phyloP scores from a whole-genome alignment of 2,329 filamentous ascomycete species.

The Nothomitra cinnamomea region DNA sequence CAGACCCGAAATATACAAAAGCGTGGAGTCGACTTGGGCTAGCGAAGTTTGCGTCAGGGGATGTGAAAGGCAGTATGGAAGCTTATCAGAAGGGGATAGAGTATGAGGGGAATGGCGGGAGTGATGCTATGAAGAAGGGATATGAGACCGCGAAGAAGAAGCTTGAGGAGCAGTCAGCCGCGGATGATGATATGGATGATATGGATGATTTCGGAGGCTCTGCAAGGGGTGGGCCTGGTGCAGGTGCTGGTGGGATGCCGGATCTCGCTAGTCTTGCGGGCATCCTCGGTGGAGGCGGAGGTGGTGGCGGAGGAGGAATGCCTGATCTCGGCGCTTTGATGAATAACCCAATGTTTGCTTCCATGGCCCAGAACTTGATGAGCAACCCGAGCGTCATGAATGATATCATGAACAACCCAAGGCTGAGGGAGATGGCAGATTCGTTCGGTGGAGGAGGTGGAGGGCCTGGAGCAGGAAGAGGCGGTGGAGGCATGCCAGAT shows the following conservation, averaged over 20 bases:
- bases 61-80: conserved; percentile 82
- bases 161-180: conserved; percentile 29
- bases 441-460: conserved; percentile 39
- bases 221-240: conserved; percentile 15
- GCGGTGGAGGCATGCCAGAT: conserved; percentile 69
- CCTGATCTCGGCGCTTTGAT: conserved; percentile 76
- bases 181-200: conserved; percentile 51
- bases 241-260: conserved; percentile 46
- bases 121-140: conserved; percentile 93
- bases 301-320: conserved; percentile 58
- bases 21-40: conserved; percentile 90
- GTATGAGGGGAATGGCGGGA: conserved; percentile 82
- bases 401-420: conserved; percentile 89
- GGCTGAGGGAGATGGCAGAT: conserved; percentile 72
- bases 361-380: conserved; percentile 96
- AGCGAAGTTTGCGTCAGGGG: conserved; percentile 78
- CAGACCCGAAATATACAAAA: conserved; percentile 91
- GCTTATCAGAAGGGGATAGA: conserved; percentile 89
- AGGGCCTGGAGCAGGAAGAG: conserved; percentile 17
- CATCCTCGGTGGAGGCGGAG: conserved; percentile 51
- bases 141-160: conserved; percentile 83
- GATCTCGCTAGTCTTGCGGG: conserved; percentile 53
- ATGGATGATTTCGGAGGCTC: conserved; percentile 31
- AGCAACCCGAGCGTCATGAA: conserved; percentile 84
- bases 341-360: conserved; percentile 96